Evolutionary conservation across 257 asterid genomes (phyloP).

Genomic region (Misopates orontium): DNA sequence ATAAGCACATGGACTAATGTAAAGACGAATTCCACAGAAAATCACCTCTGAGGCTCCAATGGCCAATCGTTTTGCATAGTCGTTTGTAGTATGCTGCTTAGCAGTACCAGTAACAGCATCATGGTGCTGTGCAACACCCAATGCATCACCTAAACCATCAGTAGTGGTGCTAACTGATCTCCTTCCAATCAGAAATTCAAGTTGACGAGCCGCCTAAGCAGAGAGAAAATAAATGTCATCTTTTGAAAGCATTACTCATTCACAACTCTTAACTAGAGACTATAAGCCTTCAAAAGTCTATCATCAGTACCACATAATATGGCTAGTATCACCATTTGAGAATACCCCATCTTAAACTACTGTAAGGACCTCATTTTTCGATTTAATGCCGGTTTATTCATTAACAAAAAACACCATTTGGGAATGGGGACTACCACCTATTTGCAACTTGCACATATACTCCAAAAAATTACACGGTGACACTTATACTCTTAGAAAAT

Average conservation of each 20-base stretch:
- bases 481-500: too few species aligned
- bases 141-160: slow-evolving; percentile 64
- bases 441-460: too few species aligned
- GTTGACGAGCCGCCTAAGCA: slow-evolving; percentile 81
- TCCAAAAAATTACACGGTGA: too few species aligned
- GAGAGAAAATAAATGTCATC: neutral
- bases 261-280: neutral
- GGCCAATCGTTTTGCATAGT: slow-evolving; percentile 83
- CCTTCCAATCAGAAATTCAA: slow-evolving; percentile 67
- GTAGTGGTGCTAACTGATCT: slow-evolving; percentile 50
- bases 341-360: too few species aligned
- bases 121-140: slow-evolving; percentile 85
- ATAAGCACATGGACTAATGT: neutral
- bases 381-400: too few species aligned
- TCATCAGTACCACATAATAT: neutral
- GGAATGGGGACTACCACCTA: too few species aligned
- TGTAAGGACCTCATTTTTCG: too few species aligned
- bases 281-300: neutral
- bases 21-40: slow-evolving; percentile 4
- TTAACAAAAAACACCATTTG: too few species aligned
- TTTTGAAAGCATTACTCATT: slow-evolving; percentile 14
- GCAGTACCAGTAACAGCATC: slow-evolving; percentile 89
- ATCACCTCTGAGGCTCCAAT: slow-evolving; percentile 74
- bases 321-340: neutral
- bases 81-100: slow-evolving; percentile 82